Percentiles rank a stretch among this genome's conserved stretches.
Evolutionary conservation across 2,329 filamentous ascomycete genomes (phyloP).

Genomic region (Aquanectria penicillioides): DNA sequence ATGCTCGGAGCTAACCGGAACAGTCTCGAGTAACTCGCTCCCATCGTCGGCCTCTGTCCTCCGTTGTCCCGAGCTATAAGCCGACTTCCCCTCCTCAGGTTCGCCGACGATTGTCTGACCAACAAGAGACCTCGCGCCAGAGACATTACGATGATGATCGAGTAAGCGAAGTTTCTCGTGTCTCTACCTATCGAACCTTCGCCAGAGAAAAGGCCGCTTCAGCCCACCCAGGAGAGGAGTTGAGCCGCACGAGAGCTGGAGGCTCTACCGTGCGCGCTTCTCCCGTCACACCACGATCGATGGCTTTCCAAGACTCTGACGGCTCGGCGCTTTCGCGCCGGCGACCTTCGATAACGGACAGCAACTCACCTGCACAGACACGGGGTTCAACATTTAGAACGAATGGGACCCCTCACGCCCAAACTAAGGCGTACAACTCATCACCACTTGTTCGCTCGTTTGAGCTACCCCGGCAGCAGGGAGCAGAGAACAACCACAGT

Average conservation of each 20-base stretch:
- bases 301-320: constrained; percentile 57
- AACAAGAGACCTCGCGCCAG: constrained; percentile 56
- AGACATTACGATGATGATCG: constrained; percentile 58
- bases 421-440: constrained; percentile 61
- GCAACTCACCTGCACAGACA: constrained; percentile 50
- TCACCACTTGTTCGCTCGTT: constrained; percentile 65
- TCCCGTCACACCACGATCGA: constrained; percentile 60
- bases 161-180: constrained; percentile 51
- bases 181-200: constrained; percentile 55
- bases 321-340: constrained; percentile 43
- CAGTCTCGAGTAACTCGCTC: constrained; percentile 61
- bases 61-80: constrained; percentile 59
- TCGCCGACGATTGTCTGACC: constrained; percentile 66
- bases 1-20: constrained; percentile 30
- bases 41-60: constrained; percentile 64
- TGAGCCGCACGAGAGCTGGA: constrained; percentile 45
- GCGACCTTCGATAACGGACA: constrained; percentile 61
- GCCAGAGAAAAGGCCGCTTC: constrained; percentile 55
- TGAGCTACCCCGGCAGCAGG: constrained; percentile 45
- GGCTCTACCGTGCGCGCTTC: constrained; percentile 52
- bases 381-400: constrained; percentile 57
- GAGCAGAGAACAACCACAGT: constrained; percentile 46
- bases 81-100: constrained; percentile 61
- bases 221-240: constrained; percentile 50
- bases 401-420: constrained; percentile 31